Evolutionary conservation across 2,329 filamentous ascomycete species (phyloP), one percentile per base, ranked within the genome.

Genomic region (Ampelomyces quisqualis): DNA sequence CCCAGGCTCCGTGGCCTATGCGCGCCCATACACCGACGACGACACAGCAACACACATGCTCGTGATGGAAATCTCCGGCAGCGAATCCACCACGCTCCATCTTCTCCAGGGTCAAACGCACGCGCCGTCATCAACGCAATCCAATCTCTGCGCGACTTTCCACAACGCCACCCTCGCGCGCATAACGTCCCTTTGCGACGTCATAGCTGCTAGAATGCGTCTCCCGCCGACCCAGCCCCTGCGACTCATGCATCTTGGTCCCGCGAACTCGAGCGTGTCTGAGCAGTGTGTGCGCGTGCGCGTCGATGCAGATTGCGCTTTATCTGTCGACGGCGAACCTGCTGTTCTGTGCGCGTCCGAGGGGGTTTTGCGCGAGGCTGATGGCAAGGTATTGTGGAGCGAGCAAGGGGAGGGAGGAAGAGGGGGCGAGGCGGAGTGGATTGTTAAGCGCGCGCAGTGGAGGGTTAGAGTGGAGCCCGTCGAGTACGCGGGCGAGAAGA

Each of bases 11-110:
- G 81, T 95, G 19, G 81, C 81, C 49, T 97, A 97, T 58, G 81
- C 87, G 10, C 82, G 91, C 5, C 91, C 91, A 0, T 94, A 85
- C 58, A 82, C 89, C n/a, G 90, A 96, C 64, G 82, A 88, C 38
- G 76, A 75, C 15, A 70, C 85, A 0, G 76, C 81, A 44, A 86
- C 90, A 62, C 56, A 60, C 32, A 50, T 56, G 9, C 77, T 96
- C 15, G 77, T 97, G 18, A 71, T 96, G 2, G 89, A 97, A 65
- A 85, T 94, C 34, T 60, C 59, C 1, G 29, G 45, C 15, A 13
- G 38, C 1, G 67, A 69, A 43, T 82, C 84, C 13, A 63, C 64
- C 1, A 62, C 52, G 2, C 43, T 70, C 2, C 53, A 64, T 33
- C 43, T 3, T 15, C 38, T 4, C 45, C 44, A 7, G 32, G 46